Base-by-base conservation (phyloP, 371 early-diverging fungal genomes). In the Lichtheimia corymbifera region DNA sequence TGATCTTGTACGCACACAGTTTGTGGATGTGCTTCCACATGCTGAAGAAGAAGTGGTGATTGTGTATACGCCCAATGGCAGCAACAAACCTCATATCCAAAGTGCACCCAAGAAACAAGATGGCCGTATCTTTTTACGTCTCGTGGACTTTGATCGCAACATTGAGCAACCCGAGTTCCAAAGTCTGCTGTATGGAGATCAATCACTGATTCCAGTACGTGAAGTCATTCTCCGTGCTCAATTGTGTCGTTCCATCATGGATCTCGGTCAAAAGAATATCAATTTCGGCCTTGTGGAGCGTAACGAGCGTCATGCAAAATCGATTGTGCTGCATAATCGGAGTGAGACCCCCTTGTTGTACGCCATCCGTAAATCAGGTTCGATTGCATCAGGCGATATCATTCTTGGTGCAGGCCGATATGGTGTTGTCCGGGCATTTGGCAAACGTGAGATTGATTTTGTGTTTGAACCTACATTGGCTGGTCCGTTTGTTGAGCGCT, bases 211-310 rank as follows among this genome's bases (percentile, higher is more conserved):
- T n/a, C 99, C 98, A 12, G 88, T 97, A n/a, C 88, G 97, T 4
- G 95, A 97, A 73, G 83, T 98, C 30, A 84, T 97, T 73, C 75
- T 98, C 2, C 89, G 96, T 18, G 89, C 91, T 4, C 86, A 91
- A 3, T 77, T 97, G 3, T 91, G 90, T 63, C 82, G 92, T 18
- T 92, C 95, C 2, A 82, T 90, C 30, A 91, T 98, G 88, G 97
- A 96, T 49, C 76, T 98, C 2, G 96, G 96, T 12, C 99, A 98
- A 70, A 93, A 91, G 71, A 93, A 95, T 70, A 96, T 97, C 74
- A 98, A 97, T 62, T 97, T 98, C 72, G 99, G 99, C 13, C 70
- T 85, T 13, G 81, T 98, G 55, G 94, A 94, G 62, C 90, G 92
- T 61, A 91, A 92, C 61, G 96, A 97, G 70, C 71, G 87, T 0